Percentiles rank a stretch among this genome's conserved stretches.
Evolutionary conservation across 2,329 filamentous ascomycete species (phyloP).

Genomic region (Fusarium duplospermum): DNA sequence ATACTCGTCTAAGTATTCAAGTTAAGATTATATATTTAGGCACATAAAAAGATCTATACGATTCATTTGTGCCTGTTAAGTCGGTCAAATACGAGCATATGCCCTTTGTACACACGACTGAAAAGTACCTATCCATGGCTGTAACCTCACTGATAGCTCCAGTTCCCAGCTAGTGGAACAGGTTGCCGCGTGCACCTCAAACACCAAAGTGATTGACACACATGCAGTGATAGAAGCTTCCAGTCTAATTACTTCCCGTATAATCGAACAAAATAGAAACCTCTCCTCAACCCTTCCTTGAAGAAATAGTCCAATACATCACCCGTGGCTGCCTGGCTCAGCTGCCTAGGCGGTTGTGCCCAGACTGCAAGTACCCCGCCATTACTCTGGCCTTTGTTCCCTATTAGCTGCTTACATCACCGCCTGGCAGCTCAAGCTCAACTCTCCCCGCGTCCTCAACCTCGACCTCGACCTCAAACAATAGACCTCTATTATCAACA

Average conservation of each 20-base stretch:
- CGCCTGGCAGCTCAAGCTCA: conserved; percentile 18
- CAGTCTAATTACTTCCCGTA: not conserved
- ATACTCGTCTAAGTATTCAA: not conserved
- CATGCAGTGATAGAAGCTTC: not conserved
- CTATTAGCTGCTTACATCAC: conserved; percentile 35
- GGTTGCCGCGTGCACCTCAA: not conserved
- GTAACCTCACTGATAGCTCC: not conserved
- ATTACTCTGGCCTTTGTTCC: conserved; percentile 5
- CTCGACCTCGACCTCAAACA: not conserved
- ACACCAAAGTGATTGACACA: not conserved
- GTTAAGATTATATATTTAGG: not conserved
- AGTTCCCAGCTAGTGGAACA: not conserved
- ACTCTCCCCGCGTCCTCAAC: conserved; percentile 16
- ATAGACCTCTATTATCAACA: conserved; percentile 1
- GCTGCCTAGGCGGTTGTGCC: conserved; percentile 2
- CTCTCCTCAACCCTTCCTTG: not conserved
- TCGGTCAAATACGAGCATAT: not conserved
- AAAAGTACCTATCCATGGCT: not conserved
- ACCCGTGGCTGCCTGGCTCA: conserved; percentile 19
- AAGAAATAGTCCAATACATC: not conserved
- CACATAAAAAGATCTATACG: not conserved
- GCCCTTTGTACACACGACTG: not conserved
- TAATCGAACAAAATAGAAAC: not conserved
- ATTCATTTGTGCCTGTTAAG: not conserved
- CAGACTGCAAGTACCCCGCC: conserved; percentile 22